Conservation (phyloP, 2,329 filamentous ascomycete species). For the Xylariaceae sp. region DNA sequence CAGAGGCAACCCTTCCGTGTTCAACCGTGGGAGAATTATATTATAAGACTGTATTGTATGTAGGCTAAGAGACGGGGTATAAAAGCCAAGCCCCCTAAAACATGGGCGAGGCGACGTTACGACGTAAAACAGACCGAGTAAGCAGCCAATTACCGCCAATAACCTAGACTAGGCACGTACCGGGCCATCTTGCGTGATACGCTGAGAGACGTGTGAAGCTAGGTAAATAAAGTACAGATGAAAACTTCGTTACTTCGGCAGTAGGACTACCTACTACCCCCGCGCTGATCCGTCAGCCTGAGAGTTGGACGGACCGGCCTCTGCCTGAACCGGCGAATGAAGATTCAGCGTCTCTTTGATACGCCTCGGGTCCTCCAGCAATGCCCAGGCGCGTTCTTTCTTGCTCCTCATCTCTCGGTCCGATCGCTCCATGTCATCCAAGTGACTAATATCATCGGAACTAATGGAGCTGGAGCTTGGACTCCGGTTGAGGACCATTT, state of each 20-base stretch:
- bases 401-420: conserved; percentile 46
- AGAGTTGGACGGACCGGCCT: conserved; percentile 7
- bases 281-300: conserved; percentile 1
- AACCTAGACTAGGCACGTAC: background rate
- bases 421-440: conserved; percentile 43
- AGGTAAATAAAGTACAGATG: background rate
- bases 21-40: too few species aligned
- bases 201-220: background rate
- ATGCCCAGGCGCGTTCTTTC: conserved; percentile 48
- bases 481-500: conserved; percentile 56
- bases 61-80: too few species aligned
- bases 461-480: conserved; percentile 47
- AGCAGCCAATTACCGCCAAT: background rate
- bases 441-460: conserved; percentile 49
- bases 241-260: background rate
- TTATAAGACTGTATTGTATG: too few species aligned
- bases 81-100: too few species aligned
- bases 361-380: conserved; percentile 47
- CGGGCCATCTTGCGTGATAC: background rate
- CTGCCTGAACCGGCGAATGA: background rate
- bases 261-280: background rate
- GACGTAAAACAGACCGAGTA: background rate
- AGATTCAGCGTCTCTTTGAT: conserved; percentile 35
- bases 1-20: too few species aligned
- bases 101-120: too few species aligned